These are phyloP conservation scores for Microsporum ferrugineum DNA, from an alignment of 2,329 filamentous ascomycete genomes.

Conservation along the genomic window DNA sequence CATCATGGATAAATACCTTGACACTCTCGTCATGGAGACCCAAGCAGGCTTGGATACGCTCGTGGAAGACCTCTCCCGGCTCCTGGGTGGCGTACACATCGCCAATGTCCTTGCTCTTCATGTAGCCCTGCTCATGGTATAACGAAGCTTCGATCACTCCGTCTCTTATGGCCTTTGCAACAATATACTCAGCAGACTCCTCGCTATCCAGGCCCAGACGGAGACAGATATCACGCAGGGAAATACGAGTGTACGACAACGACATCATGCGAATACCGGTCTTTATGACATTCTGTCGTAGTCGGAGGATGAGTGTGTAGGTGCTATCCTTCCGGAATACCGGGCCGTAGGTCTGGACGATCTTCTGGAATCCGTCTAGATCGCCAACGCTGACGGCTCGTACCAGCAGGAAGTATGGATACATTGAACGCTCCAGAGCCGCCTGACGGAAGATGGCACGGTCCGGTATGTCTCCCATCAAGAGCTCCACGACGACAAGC, in stretches of 20 bases:
- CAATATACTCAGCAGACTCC: constrained; percentile 97
- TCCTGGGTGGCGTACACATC: constrained; percentile 95
- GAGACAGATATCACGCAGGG: constrained; percentile 91
- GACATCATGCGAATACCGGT: constrained; percentile 99
- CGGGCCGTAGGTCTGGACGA: constrained; percentile 67
- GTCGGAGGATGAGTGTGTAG: constrained; percentile 85
- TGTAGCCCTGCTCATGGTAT: constrained; percentile 88
- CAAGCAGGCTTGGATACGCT: constrained; percentile 85
- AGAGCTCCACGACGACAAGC: constrained; percentile 85
- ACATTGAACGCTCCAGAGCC: constrained; percentile 71
- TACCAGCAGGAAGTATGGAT: constrained; percentile 87
- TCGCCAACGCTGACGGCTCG: constrained; percentile 95
- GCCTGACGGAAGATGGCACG: constrained; percentile 86
- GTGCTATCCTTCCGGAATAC: constrained; percentile 89
- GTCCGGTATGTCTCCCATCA: constrained; percentile 98
- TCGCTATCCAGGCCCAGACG: constrained; percentile 86
- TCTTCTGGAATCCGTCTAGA: constrained; percentile 80
- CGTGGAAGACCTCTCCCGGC: constrained; percentile 93
- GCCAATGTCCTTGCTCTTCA: constrained; percentile 95
- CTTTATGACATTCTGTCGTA: constrained; percentile 98
- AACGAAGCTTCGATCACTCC: constrained; percentile 92
- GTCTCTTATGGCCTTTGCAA: constrained; percentile 94
- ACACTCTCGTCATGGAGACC: constrained; percentile 94
- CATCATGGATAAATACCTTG: constrained; percentile 53
- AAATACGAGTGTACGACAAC: constrained; percentile 93